Base-by-base conservation (phyloP, 495 filamentous ascomycete species). In the Penicillium salamii region DNA sequence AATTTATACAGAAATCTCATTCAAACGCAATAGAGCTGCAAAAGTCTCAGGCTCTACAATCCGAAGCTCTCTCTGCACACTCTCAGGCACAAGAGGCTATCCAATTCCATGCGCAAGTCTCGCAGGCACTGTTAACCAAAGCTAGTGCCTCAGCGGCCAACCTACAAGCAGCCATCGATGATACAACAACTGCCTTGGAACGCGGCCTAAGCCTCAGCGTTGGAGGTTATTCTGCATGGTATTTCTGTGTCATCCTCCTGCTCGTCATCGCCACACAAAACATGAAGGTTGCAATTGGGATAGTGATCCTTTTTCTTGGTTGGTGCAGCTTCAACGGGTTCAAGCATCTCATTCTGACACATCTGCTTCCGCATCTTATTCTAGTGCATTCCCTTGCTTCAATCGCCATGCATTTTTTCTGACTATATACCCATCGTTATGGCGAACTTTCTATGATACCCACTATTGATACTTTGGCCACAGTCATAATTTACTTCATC, bases 91-190 rank as follows among this genome's bases (percentile, higher is more conserved):
- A 77, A 34, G 54, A 71, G 32, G 55, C 49, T 5, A 57, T 72
- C 11, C 58, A 71, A 33, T 50, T 46, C 11, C 65, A 67, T 9
- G 59, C 71, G 36, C 58, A 65, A 19, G 43, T 70, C 11, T 70
- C 69, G 3, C 68, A 70, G 32, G 56, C 66, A 18, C 54, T 79
- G 11, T 50, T 78, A 12, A 67, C 69, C 15, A 66, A 72, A 40
- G 47, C 66, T 13, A 62, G 62, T 24, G 54, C 62, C 2, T 56
- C 67, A 8, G 71, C 75, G 15, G 59, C 63, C n/a, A 66, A 71
- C 48, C 46, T 81, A 5, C 70, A 73, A 41, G 37, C 59, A 11
- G 56, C 61, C 19, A 63, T 80, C 9, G 67, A 78, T 1, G 69
- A 73, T 29, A 63, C 73, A 18, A 49, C 67, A 1, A 38, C 51